Percentiles rank a stretch among this genome's conserved stretches.
Evolutionary conservation across 345 rosid species (phyloP).

Genomic region (Gossypium sturtianum): DNA sequence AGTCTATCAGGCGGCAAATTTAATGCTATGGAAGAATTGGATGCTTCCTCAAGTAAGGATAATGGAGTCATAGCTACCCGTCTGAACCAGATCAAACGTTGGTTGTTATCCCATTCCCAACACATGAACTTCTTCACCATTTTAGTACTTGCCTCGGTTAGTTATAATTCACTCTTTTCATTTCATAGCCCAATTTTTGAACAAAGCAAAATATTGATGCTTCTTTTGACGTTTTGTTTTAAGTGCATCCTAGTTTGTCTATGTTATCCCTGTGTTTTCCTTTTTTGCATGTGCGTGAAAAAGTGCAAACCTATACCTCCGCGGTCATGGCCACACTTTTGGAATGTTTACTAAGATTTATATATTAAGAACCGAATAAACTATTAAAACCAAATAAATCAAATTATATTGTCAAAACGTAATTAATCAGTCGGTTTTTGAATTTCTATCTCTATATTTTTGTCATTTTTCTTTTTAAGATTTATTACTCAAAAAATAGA

Average conservation of each 20-base stretch:
- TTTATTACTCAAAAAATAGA: too few relatives aligned
- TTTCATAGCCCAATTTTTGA: neutral
- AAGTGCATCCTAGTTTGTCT: neutral
- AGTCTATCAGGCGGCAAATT: conserved; percentile 57
- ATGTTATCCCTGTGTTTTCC: neutral
- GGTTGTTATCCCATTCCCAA: conserved; percentile 69
- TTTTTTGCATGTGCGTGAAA: neutral
- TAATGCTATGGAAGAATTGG: conserved; percentile 67
- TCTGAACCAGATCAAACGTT: conserved; percentile 46
- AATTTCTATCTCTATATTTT: too few relatives aligned
- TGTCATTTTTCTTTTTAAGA: too few relatives aligned
- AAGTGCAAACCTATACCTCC: neutral
- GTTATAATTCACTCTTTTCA: conserved; percentile 21
- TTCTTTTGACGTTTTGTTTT: neutral
- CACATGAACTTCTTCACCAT: conserved; percentile 87
- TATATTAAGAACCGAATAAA: too few relatives aligned
- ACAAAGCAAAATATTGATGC: neutral
- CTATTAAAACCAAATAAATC: too few relatives aligned
- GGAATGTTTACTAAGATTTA: too few relatives aligned
- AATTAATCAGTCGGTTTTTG: too few relatives aligned
- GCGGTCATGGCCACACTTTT: too few relatives aligned
- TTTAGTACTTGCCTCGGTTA: conserved; percentile 92
- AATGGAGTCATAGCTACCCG: conserved; percentile 51
- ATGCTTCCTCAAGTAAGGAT: conserved; percentile 53
- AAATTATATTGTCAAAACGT: too few relatives aligned